Conservation (phyloP, 2,329 filamentous ascomycete genomes). For the Phaeoacremonium minimum region DNA sequence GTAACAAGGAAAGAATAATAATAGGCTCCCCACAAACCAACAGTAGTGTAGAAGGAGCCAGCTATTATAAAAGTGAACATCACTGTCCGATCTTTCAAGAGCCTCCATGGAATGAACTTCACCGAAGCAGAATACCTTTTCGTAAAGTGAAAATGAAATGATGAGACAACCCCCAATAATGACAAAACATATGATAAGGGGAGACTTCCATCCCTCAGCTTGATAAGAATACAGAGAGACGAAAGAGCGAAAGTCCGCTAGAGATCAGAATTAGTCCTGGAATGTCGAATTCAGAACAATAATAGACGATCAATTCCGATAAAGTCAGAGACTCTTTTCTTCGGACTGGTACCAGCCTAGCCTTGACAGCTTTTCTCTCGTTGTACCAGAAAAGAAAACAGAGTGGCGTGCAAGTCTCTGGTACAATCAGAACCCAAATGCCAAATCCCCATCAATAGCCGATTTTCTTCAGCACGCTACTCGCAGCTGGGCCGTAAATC, state of each 20-base stretch:
- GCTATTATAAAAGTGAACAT: slow-evolving; percentile 31
- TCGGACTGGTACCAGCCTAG: slow-evolving; percentile 51
- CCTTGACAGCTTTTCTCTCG: slow-evolving; percentile 53
- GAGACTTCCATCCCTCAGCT: slow-evolving; percentile 31
- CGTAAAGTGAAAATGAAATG: slow-evolving; percentile 30
- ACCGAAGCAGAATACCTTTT: slow-evolving; percentile 30
- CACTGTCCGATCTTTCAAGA: slow-evolving; percentile 31
- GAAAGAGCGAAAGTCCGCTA: slow-evolving; percentile 56
- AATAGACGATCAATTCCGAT: slow-evolving; percentile 41
- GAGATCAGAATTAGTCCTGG: slow-evolving; percentile 58
- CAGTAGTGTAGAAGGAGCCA: slow-evolving; percentile 28
- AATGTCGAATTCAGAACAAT: slow-evolving; percentile 59
- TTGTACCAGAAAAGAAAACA: slow-evolving; percentile 53
- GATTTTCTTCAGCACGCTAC: slow-evolving; percentile 42
- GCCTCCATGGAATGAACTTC: slow-evolving; percentile 30
- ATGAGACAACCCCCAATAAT: slow-evolving; percentile 31
- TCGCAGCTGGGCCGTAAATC: slow-evolving; percentile 54
- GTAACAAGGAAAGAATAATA: slow-evolving; percentile 34
- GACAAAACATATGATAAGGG: slow-evolving; percentile 35
- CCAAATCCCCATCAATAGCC: slow-evolving; percentile 68
- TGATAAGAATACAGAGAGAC: slow-evolving; percentile 52
- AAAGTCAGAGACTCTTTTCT: slow-evolving; percentile 30
- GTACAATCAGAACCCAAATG: slow-evolving; percentile 59
- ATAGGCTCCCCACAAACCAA: slow-evolving; percentile 30
- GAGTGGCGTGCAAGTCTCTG: slow-evolving; percentile 54